A percentile compares a stretch with the other conserved stretches of the same genome.
Conservation (phyloP, 805 yeast genomes). For the Hanseniaspora occidentalis region DNA sequence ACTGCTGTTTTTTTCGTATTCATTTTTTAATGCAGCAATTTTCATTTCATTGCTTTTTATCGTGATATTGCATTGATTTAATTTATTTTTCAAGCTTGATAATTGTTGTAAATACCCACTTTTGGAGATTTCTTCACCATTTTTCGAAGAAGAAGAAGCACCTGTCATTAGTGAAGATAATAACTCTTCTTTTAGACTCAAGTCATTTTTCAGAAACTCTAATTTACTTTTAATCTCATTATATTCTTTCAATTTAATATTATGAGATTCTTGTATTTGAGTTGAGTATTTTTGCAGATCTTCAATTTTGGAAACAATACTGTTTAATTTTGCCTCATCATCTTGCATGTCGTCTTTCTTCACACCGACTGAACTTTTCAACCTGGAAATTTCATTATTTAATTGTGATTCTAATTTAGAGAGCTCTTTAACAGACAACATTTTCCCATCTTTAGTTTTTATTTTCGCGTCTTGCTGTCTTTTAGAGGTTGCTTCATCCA, state of each 20-base stretch:
- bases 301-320: conserved; percentile 24
- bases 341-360: conserved; percentile 45
- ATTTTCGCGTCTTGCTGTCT: conserved; percentile 43
- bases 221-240: conserved; percentile 32
- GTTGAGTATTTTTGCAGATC: conserved; percentile 25
- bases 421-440: conserved; percentile 42
- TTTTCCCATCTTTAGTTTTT: conserved; percentile 48
- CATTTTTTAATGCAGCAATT: conserved; percentile 42
- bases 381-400: conserved; percentile 53
- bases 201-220: conserved; percentile 32
- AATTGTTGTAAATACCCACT: conserved; percentile 71
- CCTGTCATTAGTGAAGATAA: conserved; percentile 78
- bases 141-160: conserved; percentile 61
- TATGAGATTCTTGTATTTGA: conserved; percentile 27
- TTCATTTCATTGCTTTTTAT: conserved; percentile 50
- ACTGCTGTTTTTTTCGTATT: conserved; percentile 32
- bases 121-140: conserved; percentile 29
- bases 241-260: conserved; percentile 33
- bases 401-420: conserved; percentile 45
- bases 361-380: conserved; percentile 51
- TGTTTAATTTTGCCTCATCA: conserved; percentile 28
- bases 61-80: conserved; percentile 40
- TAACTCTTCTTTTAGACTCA: conserved; percentile 59
- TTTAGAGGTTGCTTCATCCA: conserved; percentile 37
- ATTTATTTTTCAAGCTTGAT: conserved; percentile 42